Percentiles rank a stretch among this genome's conserved stretches.
phyloP scores from a whole-genome alignment of 176 grass and related monocot genomes.

The Bolboschoenus planiculmis region DNA sequence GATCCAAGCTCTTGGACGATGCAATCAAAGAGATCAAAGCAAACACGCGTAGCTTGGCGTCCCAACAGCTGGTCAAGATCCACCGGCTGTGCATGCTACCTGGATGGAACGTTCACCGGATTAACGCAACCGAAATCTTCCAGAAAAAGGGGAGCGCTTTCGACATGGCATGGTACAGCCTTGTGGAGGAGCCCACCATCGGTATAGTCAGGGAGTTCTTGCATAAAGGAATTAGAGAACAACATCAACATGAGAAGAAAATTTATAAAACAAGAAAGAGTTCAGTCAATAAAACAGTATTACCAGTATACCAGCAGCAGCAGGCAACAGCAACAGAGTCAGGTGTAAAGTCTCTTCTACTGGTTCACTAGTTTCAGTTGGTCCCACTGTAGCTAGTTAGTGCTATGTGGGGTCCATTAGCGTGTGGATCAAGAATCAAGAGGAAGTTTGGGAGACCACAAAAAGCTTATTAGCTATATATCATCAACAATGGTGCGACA shows the following conservation, averaged over 20 bases:
- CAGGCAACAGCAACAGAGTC: neutral
- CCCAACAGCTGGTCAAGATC: conserved; percentile 44
- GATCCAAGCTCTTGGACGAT: neutral
- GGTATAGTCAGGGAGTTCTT: conserved; percentile 36
- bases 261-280: neutral
- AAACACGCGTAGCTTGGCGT: conserved; percentile 41
- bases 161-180: conserved; percentile 32
- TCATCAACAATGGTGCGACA: neutral
- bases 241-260: neutral
- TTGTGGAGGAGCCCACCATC: conserved; percentile 33
- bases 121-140: conserved; percentile 39
- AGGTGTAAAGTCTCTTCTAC: neutral
- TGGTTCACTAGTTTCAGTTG: neutral
- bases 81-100: conserved; percentile 8
- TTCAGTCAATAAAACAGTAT: neutral
- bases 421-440: neutral
- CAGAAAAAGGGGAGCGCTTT: neutral
- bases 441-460: neutral
- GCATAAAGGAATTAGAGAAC: neutral
- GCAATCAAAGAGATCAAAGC: conserved; percentile 36
- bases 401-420: neutral
- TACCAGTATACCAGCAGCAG: neutral
- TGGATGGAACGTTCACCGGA: conserved; percentile 30
- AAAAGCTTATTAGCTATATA: too few species aligned
- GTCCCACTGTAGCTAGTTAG: neutral